A percentile compares a stretch with the other conserved stretches of the same genome.
These are phyloP conservation scores for Murraya paniculata DNA, from an alignment of 345 rosid species.

Conservation along the genomic window DNA sequence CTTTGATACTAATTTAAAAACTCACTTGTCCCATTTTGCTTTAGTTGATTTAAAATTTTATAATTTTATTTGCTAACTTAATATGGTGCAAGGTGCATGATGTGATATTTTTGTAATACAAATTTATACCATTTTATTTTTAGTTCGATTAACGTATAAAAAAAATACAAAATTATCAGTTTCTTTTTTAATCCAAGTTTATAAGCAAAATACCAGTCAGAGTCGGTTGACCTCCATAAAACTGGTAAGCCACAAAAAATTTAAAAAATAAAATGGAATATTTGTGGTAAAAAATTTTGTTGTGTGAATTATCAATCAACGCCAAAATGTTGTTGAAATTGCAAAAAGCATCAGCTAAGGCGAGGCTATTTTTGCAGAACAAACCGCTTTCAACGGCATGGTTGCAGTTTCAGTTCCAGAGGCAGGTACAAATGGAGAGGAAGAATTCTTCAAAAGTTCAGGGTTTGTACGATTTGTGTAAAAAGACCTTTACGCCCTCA, in stretches of 20 bases:
- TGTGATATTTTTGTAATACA: too few relatives aligned
- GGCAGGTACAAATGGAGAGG: slow-evolving; percentile 44
- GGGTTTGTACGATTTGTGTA: slow-evolving; percentile 67
- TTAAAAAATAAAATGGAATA: not conserved
- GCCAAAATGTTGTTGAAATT: slow-evolving; percentile 42
- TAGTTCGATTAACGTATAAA: too few relatives aligned
- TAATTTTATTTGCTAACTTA: too few relatives aligned
- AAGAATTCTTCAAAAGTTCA: slow-evolving; percentile 54
- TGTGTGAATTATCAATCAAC: not conserved
- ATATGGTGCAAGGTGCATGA: too few relatives aligned
- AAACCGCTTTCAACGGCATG: slow-evolving; percentile 3
- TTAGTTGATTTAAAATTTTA: not conserved
- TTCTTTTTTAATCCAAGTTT: too few relatives aligned
- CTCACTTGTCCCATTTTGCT: not conserved
- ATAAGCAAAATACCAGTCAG: not conserved
- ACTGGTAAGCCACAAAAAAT: not conserved
- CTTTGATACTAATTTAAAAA: too few relatives aligned
- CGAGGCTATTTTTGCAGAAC: slow-evolving; percentile 24
- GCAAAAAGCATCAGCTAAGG: slow-evolving; percentile 49
- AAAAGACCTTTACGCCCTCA: slow-evolving; percentile 49
- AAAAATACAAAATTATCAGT: too few relatives aligned
- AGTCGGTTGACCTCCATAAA: not conserved
- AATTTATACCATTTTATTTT: too few relatives aligned
- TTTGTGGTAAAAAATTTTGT: too few relatives aligned
- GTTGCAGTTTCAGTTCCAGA: slow-evolving; percentile 30